These are phyloP conservation scores for Ascochyta viciae-villosae DNA, from an alignment of 2,329 filamentous ascomycete genomes.

Conservation along the genomic window DNA sequence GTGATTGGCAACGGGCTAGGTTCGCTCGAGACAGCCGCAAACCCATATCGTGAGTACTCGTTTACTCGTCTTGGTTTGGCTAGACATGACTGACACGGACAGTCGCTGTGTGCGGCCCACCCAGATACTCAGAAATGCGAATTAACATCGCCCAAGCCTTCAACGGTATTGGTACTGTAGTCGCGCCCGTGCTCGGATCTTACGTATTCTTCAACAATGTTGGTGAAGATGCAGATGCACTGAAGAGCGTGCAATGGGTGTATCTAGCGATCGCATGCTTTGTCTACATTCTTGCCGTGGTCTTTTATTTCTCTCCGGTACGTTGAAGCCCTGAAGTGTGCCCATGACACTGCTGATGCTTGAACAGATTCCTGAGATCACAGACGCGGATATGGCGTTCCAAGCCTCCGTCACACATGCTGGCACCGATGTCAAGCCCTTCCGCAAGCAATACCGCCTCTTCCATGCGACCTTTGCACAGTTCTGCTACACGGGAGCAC, in stretches of 20 bases:
- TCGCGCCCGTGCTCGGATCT: constrained; percentile 65
- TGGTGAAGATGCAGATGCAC: constrained; percentile 55
- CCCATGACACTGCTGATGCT: neutral
- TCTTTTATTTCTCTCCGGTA: constrained; percentile 63
- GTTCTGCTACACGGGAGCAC: constrained; percentile 81
- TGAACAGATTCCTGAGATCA: constrained; percentile 13
- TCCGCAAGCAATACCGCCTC: constrained; percentile 70
- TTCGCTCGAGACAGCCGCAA: constrained; percentile 66
- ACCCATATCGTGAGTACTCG: constrained; percentile 50
- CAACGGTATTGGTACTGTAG: constrained; percentile 65
- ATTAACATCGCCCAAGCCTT: constrained; percentile 67
- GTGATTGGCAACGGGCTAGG: constrained; percentile 61
- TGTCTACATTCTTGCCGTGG: constrained; percentile 61
- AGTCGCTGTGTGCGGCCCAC: constrained; percentile 63
- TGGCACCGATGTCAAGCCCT: constrained; percentile 55
- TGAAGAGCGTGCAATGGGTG: constrained; percentile 69
- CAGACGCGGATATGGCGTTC: constrained; percentile 61
- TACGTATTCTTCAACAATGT: constrained; percentile 68
- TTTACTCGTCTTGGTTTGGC: neutral
- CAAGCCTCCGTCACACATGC: constrained; percentile 52
- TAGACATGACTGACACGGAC: constrained; percentile 24
- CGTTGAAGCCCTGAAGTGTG: neutral
- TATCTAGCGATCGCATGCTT: constrained; percentile 70
- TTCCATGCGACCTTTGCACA: constrained; percentile 80
- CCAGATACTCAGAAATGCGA: constrained; percentile 64